Evolutionary conservation across 1,139 yeast genomes (phyloP).

Genomic region (Tardiomyces blankii): DNA sequence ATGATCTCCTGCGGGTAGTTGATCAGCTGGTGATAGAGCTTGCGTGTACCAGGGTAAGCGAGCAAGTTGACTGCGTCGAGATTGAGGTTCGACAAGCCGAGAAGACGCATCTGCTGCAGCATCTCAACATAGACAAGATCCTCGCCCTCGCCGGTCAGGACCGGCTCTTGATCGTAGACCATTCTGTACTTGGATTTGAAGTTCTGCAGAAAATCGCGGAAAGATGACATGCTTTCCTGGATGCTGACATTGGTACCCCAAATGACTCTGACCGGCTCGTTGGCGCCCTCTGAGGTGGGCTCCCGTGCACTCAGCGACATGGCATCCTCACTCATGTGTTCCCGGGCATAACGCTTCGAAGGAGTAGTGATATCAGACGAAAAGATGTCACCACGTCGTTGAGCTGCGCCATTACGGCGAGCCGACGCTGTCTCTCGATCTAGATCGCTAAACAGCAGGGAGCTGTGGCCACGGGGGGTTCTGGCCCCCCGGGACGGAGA

Average conservation of each 20-base stretch:
- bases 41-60: conserved; percentile 65
- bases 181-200: conserved; percentile 73
- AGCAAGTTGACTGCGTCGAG: conserved; percentile 73
- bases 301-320: background rate
- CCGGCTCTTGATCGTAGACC: conserved; percentile 39
- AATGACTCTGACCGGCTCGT: conserved; percentile 77
- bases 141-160: conserved; percentile 51
- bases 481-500: too few species aligned
- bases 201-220: conserved; percentile 73
- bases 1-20: conserved; percentile 95
- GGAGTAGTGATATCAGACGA: background rate
- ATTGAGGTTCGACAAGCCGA: conserved; percentile 75
- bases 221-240: conserved; percentile 69
- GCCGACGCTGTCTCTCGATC: background rate
- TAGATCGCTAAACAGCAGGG: background rate
- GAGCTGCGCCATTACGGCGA: background rate
- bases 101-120: conserved; percentile 60
- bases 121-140: conserved; percentile 64
- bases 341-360: background rate
- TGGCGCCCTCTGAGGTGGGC: conserved; percentile 19
- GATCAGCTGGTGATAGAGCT: conserved; percentile 71
- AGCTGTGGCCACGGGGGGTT: too few species aligned
- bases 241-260: conserved; percentile 99
- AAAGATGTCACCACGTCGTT: background rate
- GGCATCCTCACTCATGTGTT: background rate